These are phyloP conservation scores for Trichosporon coremiiforme DNA, from an alignment of 1,284 basidiomycete species.

Conservation along the genomic window DNA sequence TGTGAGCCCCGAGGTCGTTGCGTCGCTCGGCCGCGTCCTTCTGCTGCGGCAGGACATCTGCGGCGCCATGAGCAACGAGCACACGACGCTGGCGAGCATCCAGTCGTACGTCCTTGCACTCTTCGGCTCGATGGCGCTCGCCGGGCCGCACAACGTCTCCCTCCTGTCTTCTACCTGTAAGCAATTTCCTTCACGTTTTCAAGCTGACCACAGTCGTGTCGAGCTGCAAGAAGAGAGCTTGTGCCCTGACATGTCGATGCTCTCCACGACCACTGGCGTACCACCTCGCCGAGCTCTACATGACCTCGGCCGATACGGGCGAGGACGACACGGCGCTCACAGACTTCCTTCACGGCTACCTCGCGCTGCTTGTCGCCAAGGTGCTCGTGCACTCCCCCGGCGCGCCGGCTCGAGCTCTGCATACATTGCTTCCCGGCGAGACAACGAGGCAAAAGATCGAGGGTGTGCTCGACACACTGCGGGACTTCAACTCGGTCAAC, in stretches of 20 bases:
- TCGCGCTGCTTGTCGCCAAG: constrained; percentile 24
- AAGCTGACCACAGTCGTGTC: constrained; percentile 22
- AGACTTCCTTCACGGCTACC: constrained; percentile 23
- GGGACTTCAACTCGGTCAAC: constrained; percentile 14
- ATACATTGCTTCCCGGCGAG: neutral
- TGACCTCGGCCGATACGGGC: neutral
- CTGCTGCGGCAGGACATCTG: constrained; percentile 12
- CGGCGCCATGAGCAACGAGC: neutral
- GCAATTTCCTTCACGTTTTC: neutral
- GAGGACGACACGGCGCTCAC: neutral
- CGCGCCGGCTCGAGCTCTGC: neutral
- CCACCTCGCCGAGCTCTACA: constrained; percentile 22
- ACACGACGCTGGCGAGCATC: constrained; percentile 4
- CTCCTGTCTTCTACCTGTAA: constrained; percentile 19
- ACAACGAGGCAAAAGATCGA: neutral
- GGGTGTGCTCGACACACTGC: constrained; percentile 9
- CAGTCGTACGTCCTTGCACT: neutral
- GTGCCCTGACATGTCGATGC: constrained; percentile 25
- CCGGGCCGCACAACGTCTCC: neutral
- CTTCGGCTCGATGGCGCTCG: neutral
- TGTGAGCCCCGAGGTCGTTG: constrained; percentile 17
- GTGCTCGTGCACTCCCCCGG: constrained; percentile 6
- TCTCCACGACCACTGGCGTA: constrained; percentile 12
- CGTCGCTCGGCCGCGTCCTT: constrained; percentile 18
- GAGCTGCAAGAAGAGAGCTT: constrained; percentile 24